These are phyloP conservation scores for Ilyonectria mors-panacis DNA, from an alignment of 2,329 filamentous ascomycete species.

Conservation along the genomic window DNA sequence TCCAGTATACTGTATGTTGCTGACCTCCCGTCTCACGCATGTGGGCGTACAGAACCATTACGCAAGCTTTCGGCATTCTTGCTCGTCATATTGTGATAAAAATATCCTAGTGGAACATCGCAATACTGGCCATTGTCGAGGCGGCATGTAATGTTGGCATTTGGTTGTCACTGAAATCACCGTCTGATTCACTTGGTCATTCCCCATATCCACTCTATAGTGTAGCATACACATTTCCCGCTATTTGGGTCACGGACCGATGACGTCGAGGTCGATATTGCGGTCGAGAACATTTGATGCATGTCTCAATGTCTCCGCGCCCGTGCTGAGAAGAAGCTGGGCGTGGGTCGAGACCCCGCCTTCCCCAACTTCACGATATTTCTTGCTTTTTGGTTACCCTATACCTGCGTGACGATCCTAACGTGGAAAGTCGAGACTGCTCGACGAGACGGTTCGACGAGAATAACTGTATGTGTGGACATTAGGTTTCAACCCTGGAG, in stretches of 20 bases:
- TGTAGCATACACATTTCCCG: too few relatives aligned
- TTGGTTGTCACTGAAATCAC: too few relatives aligned
- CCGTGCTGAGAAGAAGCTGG: background rate
- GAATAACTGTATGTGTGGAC: too few relatives aligned
- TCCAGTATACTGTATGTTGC: background rate
- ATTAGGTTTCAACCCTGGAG: too few relatives aligned
- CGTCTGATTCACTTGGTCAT: too few relatives aligned
- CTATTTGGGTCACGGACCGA: background rate
- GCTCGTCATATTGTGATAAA: slow-evolving; percentile 9
- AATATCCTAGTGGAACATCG: slow-evolving; percentile 9
- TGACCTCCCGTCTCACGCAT: slow-evolving; percentile 15
- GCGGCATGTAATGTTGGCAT: background rate
- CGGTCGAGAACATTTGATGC: background rate
- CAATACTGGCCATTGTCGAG: slow-evolving; percentile 6
- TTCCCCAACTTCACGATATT: background rate
- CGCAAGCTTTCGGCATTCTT: background rate
- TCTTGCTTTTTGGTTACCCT: slow-evolving; percentile 1
- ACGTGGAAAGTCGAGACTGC: background rate
- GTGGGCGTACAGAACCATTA: slow-evolving; percentile 19
- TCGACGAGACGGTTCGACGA: too few relatives aligned
- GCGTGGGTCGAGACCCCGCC: background rate
- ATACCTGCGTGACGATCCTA: background rate
- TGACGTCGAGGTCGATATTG: background rate
- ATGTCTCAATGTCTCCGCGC: background rate
- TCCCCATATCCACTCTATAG: too few relatives aligned